Conservation (phyloP, 495 filamentous ascomycete species). For the Echria macrotheca region DNA sequence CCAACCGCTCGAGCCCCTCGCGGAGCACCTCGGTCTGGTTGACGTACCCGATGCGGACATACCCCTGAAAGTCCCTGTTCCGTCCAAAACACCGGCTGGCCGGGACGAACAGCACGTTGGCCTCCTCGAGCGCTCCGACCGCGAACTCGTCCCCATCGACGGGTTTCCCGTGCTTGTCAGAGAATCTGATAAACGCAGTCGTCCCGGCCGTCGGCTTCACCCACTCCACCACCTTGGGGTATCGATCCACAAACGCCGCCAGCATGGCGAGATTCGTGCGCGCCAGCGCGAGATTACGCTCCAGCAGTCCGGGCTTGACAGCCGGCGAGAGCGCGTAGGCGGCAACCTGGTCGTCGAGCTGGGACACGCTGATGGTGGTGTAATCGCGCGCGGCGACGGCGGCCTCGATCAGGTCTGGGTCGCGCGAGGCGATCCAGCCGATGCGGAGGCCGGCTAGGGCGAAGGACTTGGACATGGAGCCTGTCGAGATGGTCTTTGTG, state of each 20-base stretch:
- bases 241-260: conserved; percentile 59
- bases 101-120: conserved; percentile 75
- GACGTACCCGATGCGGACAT: conserved; percentile 75
- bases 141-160: conserved; percentile 72
- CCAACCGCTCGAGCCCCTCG: conserved; percentile 58
- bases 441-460: conserved; percentile 76
- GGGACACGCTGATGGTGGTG: conserved; percentile 79
- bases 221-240: conserved; percentile 62
- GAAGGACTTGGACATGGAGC: conserved; percentile 84
- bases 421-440: conserved; percentile 75
- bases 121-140: conserved; percentile 59
- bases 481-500: conserved; percentile 62
- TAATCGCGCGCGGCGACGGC: conserved; percentile 67
- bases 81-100: conserved; percentile 71
- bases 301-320: conserved; percentile 62
- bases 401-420: conserved; percentile 56
- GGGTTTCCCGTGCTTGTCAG: conserved; percentile 53
- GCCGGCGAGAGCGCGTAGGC: conserved; percentile 60
- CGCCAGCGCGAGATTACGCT: conserved; percentile 66
- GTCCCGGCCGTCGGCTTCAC: conserved; percentile 76
- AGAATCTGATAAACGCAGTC: conserved; percentile 74
- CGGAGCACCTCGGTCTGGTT: conserved; percentile 63
- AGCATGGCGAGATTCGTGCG: conserved; percentile 64
- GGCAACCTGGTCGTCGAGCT: conserved; percentile 76
- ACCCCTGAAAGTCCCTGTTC: conserved; percentile 66